Evolutionary conservation across 1,139 yeast species (phyloP), one percentile per base, ranked within the genome.

Genomic region (Diutina catenulata): DNA sequence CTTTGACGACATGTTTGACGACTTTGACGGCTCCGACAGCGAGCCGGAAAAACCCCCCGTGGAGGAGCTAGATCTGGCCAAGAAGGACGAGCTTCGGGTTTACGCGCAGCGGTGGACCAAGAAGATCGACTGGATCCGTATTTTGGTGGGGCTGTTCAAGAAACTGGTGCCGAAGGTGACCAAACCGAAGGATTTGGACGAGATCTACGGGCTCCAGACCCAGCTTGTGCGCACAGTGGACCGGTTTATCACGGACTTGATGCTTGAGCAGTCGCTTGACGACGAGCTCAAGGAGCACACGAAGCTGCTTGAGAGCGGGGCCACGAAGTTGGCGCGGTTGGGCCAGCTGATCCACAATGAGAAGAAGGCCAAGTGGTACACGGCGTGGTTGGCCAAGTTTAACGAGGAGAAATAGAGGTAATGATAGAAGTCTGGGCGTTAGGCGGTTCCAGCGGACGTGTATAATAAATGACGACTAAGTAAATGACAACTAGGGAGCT

Each of bases 111-210:
- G 39, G 18, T 77, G 81, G 80, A 53, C 64, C 26, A 59, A 54
- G 23, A 77, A 74, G 44, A 57, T 78, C 42, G 74, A 72, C 45
- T 52, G 78, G 46, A 57, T 78, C 16, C 77, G 70, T 48, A 52
- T 78, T 5, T 54, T 80, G 18, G 53, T 77, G 14, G 56, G 68
- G 1, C 74, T 84, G 3, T 62, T 76, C 40, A 61, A 64, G 37
- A 77, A 73, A 48, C 72, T 83, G 1, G 61, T 68, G 40, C 81
- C 74, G 10, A 52, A 49, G 10, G 53, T 59, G 0, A 56, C 64
- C 1, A 47, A 57, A 3, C 68, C 67, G 0, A 41, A 45, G 10
- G 48, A 50, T 8, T 54, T 68, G 11, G 74, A 73, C 46, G 40
- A 43, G 14, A 55, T 72, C 14, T 53, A 62, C 46, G 40, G 44